phyloP scores from a whole-genome alignment of 129 eudicot species.

The Chrysanthemum makinoi region DNA sequence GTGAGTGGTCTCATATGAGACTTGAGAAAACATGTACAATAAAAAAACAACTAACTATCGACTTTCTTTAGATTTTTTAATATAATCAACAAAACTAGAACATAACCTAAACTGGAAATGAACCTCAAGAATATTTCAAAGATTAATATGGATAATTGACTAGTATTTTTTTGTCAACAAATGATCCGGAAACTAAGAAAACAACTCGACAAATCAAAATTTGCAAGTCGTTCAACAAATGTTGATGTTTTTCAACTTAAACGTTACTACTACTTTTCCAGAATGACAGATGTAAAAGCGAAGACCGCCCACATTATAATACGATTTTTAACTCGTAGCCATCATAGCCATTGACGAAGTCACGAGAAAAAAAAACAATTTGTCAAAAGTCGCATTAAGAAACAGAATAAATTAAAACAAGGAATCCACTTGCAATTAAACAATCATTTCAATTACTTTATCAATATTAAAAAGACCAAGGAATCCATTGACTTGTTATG shows the following conservation, averaged over 20 bases:
- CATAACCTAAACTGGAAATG: too few relatives aligned
- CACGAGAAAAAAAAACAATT: conserved; percentile 3
- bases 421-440: conserved; percentile 20
- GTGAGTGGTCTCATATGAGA: too few relatives aligned
- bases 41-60: too few relatives aligned
- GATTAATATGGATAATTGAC: too few relatives aligned
- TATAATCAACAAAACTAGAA: too few relatives aligned
- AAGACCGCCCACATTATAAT: not conserved
- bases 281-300: not conserved
- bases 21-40: too few relatives aligned
- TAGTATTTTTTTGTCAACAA: too few relatives aligned
- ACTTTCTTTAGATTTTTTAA: too few relatives aligned
- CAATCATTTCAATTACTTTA: not conserved
- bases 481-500: conserved; percentile 20
- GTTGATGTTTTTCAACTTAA: too few relatives aligned
- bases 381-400: conserved; percentile 13
- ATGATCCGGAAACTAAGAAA: too few relatives aligned
- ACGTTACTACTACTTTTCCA: not conserved
- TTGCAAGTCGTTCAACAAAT: not conserved
- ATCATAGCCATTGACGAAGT: conserved; percentile 18
- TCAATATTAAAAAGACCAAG: not conserved
- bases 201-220: too few relatives aligned
- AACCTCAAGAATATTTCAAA: too few relatives aligned
- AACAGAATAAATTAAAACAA: conserved; percentile 12
- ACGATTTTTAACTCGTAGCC: conserved; percentile 9